Evolutionary conservation across 805 yeast species (phyloP).

Genomic region (Saturnispora saitoi): DNA sequence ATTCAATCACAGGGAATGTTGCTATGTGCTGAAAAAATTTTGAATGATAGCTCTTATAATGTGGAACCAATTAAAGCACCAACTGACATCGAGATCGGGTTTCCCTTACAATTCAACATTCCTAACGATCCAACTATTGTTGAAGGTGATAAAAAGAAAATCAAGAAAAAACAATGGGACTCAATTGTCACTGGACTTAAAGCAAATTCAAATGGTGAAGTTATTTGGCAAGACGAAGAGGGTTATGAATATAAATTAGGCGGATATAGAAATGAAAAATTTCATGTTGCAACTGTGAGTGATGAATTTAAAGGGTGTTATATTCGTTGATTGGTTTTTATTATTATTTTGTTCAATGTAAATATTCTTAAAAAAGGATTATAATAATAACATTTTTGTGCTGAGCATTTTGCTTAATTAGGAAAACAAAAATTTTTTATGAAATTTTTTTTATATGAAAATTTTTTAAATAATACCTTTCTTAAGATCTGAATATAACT

Average conservation of each 20-base stretch:
- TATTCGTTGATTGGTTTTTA: background rate
- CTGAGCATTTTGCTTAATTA: background rate
- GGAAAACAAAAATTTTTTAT: constrained; percentile 1
- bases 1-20: constrained; percentile 57
- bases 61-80: constrained; percentile 47
- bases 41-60: constrained; percentile 11
- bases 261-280: background rate
- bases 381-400: background rate
- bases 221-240: constrained; percentile 19
- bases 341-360: too few species aligned
- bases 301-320: background rate
- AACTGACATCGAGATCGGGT: constrained; percentile 30
- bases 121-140: constrained; percentile 11
- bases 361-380: background rate
- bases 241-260: background rate
- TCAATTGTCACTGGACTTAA: constrained; percentile 25
- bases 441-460: constrained; percentile 1
- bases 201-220: constrained; percentile 28
- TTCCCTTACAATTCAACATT: constrained; percentile 30
- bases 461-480: constrained; percentile 1
- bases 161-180: constrained; percentile 25
- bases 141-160: constrained; percentile 5
- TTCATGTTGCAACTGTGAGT: background rate
- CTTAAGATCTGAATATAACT: background rate
- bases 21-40: constrained; percentile 39